Percentiles rank a stretch among this genome's conserved stretches.
These are phyloP conservation scores for Allium sativum DNA, from an alignment of 106 monocot genomes.

Conservation along the genomic window DNA sequence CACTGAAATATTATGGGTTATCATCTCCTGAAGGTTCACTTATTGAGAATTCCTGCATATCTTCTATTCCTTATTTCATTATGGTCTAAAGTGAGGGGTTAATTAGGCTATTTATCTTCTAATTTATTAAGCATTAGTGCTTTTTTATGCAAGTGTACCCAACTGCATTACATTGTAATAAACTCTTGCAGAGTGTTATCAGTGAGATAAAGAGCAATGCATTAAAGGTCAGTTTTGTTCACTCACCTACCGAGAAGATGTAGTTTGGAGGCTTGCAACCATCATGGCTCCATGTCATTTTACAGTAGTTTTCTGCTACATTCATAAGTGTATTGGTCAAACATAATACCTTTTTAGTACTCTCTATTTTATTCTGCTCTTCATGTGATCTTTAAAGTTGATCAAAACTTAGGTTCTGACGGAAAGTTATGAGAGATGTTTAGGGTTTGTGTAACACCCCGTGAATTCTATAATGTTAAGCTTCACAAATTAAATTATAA, in stretches of 20 bases:
- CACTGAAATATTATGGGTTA: slow-evolving; percentile 75
- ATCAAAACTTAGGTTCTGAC: slow-evolving; percentile 41
- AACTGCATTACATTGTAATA: no score
- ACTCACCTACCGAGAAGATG: slow-evolving; percentile 59
- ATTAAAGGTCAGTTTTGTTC: slow-evolving; percentile 72
- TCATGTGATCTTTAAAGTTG: not conserved
- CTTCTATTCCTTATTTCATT: not conserved
- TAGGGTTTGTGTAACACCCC: slow-evolving; percentile 77
- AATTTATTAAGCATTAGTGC: no score
- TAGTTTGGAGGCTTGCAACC: slow-evolving; percentile 84
- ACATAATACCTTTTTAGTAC: no score
- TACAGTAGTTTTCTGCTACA: no score
- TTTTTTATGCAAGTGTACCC: no score
- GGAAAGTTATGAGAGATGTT: slow-evolving; percentile 76
- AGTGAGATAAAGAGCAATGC: slow-evolving; percentile 83
- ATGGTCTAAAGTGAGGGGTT: no score
- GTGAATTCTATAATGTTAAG: no score
- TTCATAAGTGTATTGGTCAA: no score
- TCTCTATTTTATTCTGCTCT: no score
- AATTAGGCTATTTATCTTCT: no score
- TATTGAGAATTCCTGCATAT: slow-evolving; percentile 38
- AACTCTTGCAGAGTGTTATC: slow-evolving; percentile 57
- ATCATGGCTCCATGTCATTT: slow-evolving; percentile 97
- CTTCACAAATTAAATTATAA: no score
- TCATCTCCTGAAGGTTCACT: slow-evolving; percentile 90